A percentile compares a stretch with the other conserved stretches of the same genome.
Evolutionary conservation across 495 filamentous ascomycete species (phyloP).

Genomic region (Lasiosphaeria hispida): DNA sequence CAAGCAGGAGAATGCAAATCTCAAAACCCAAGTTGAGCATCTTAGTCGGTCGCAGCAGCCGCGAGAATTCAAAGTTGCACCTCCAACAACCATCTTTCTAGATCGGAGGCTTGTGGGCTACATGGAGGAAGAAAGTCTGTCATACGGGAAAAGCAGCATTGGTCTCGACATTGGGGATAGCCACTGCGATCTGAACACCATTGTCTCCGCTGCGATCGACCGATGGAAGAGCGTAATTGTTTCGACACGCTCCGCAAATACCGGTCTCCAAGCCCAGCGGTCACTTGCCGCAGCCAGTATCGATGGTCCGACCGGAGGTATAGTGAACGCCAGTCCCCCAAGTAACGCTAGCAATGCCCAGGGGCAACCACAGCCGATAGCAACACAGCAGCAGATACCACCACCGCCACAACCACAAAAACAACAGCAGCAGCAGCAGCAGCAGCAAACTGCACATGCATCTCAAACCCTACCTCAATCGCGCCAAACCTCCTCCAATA

Average conservation of each 20-base stretch:
- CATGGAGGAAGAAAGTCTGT: conserved; percentile 31
- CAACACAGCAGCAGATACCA: conserved; percentile 9
- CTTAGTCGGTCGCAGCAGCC: conserved; percentile 67
- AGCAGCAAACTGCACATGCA: not conserved
- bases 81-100: conserved; percentile 62
- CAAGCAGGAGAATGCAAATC: conserved; percentile 68
- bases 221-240: conserved; percentile 53
- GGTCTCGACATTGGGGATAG: conserved; percentile 44
- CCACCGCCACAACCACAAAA: conserved; percentile 11
- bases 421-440: conserved; percentile 12
- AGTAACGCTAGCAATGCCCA: not conserved
- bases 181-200: conserved; percentile 43
- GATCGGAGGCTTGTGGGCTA: conserved; percentile 38
- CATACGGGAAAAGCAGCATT: conserved; percentile 22
- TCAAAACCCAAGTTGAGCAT: conserved; percentile 67
- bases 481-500: not conserved
- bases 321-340: not conserved
- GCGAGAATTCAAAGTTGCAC: conserved; percentile 65
- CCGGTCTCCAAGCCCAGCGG: conserved; percentile 37
- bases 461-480: conserved; percentile 2
- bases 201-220: conserved; percentile 47
- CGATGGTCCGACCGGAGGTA: conserved; percentile 6
- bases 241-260: conserved; percentile 29
- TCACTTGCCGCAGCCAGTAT: conserved; percentile 27
- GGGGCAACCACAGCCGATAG: not conserved